Evolutionary conservation across 768 basidiomycete species (phyloP).

Genomic region (Daedalea quercina): DNA sequence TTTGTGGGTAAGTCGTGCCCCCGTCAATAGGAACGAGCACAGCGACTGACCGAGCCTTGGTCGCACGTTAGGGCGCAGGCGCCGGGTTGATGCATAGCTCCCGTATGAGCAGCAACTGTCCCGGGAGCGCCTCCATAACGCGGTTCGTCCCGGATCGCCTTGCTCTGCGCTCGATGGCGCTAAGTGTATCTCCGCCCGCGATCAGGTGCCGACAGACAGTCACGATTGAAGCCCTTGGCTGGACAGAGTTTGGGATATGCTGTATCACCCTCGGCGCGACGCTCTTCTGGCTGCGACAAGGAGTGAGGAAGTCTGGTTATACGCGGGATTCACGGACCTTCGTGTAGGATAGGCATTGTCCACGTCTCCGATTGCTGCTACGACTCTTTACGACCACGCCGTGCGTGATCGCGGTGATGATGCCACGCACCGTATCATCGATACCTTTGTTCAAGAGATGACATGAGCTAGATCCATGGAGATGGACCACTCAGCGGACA

Average conservation of each 20-base stretch:
- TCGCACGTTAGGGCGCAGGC: constrained; percentile 47
- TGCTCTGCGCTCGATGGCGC: constrained; percentile 4
- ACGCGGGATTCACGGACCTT: constrained; percentile 38
- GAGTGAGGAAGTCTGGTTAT: constrained; percentile 27
- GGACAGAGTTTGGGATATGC: constrained; percentile 68
- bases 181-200: constrained; percentile 2
- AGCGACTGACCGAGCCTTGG: neutral
- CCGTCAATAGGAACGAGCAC: neutral
- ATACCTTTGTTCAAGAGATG: neutral
- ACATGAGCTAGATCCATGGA: neutral
- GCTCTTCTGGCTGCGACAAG: constrained; percentile 41
- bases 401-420: neutral
- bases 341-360: constrained; percentile 21
- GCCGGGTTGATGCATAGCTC: constrained; percentile 63
- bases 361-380: neutral
- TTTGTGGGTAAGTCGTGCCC: constrained; percentile 51
- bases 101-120: constrained; percentile 54
- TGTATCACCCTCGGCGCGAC: constrained; percentile 48
- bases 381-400: neutral
- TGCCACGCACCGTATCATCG: neutral
- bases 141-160: constrained; percentile 29
- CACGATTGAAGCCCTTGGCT: constrained; percentile 69
- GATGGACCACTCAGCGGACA: neutral
- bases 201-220: constrained; percentile 62
- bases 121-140: constrained; percentile 44